Conservation (phyloP, 768 basidiomycete genomes). For the Boletus reticuloceps region DNA sequence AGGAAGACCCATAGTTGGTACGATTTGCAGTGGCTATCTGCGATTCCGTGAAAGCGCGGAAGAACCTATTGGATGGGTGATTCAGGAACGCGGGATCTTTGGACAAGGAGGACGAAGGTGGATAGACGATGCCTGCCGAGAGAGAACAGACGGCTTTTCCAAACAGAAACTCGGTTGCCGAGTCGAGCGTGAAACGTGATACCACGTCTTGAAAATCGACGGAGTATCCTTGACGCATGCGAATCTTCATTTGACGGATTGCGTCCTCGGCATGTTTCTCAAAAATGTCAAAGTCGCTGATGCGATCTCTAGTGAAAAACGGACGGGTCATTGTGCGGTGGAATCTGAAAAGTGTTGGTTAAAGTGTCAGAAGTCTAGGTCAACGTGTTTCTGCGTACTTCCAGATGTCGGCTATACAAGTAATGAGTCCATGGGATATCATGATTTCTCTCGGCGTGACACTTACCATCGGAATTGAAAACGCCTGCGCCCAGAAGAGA, state of each 20-base stretch:
- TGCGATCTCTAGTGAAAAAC: conserved; percentile 39
- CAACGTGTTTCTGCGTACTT: conserved; percentile 26
- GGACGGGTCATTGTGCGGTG: conserved; percentile 43
- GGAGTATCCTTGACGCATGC: conserved; percentile 34
- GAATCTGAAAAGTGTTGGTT: conserved; percentile 25
- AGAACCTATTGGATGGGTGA: conserved; percentile 37
- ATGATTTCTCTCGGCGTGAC: not conserved
- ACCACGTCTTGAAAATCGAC: conserved; percentile 45
- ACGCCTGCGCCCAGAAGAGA: conserved; percentile 37
- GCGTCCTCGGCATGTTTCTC: conserved; percentile 36
- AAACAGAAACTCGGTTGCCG: conserved; percentile 57
- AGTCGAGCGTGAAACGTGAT: conserved; percentile 53
- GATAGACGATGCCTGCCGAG: conserved; percentile 38
- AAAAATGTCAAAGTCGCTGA: conserved; percentile 41
- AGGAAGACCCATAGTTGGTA: conserved; percentile 36
- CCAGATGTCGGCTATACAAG: conserved; percentile 34
- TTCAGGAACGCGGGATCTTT: conserved; percentile 21
- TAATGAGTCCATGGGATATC: not conserved
- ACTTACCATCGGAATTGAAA: conserved; percentile 40
- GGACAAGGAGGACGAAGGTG: conserved; percentile 19
- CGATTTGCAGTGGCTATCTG: conserved; percentile 35
- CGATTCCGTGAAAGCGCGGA: conserved; percentile 37
- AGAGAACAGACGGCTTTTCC: conserved; percentile 39
- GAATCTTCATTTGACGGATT: conserved; percentile 32
- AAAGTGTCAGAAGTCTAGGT: not conserved